Evolutionary conservation across 208 protist species (phyloP).

Genomic region (Leishmania mexicana): DNA sequence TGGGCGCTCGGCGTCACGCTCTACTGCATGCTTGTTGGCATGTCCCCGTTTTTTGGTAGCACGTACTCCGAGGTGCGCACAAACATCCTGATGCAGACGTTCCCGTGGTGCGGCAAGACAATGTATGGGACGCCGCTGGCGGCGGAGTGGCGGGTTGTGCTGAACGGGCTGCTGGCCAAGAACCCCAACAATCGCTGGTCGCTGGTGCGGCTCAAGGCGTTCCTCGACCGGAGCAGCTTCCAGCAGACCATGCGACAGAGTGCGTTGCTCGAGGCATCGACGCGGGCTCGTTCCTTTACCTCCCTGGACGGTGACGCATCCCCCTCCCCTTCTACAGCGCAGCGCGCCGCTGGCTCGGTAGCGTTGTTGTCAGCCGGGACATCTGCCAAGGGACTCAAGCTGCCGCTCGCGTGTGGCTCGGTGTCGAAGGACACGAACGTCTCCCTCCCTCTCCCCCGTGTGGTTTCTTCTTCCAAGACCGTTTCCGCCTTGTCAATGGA

Average conservation of each 20-base stretch:
- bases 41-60: conserved; percentile 63
- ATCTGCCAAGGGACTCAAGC: neutral
- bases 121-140: conserved; percentile 30
- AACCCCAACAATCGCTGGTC: conserved; percentile 62
- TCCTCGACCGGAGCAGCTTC: conserved; percentile 41
- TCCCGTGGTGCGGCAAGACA: conserved; percentile 52
- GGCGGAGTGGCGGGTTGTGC: conserved; percentile 51
- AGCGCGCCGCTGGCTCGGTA: neutral
- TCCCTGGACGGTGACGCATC: neutral
- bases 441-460: neutral
- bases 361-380: neutral
- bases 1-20: conserved; percentile 87
- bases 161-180: conserved; percentile 79
- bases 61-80: conserved; percentile 44
- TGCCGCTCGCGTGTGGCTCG: neutral
- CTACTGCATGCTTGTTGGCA: conserved; percentile 80
- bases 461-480: neutral
- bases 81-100: conserved; percentile 39
- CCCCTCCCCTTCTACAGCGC: neutral
- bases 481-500: conserved; percentile 16
- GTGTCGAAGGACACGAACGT: neutral
- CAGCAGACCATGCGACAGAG: conserved; percentile 30
- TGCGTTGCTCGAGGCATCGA: conserved; percentile 9
- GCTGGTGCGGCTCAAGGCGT: conserved; percentile 58
- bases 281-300: neutral